phyloP scores from a whole-genome alignment of 176 grass and related monocot species.

The Aechmea fasciata region DNA sequence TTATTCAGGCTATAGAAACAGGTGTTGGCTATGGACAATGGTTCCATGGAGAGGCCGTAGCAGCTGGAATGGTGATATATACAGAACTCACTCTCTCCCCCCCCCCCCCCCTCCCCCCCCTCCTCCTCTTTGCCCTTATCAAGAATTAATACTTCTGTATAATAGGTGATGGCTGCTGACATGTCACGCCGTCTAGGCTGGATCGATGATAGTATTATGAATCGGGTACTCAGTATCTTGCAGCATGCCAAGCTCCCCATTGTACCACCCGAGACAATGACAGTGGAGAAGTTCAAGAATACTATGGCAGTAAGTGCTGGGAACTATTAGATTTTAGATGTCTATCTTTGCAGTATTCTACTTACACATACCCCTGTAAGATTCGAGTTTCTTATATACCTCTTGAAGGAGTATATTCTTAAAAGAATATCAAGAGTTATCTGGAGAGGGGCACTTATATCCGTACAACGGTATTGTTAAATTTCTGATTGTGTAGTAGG shows the following conservation, averaged over 20 bases:
- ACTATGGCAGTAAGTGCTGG: conserved; percentile 71
- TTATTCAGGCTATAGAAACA: conserved; percentile 85
- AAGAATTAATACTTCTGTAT: not conserved
- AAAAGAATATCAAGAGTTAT: too few species aligned
- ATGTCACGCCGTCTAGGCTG: conserved; percentile 90
- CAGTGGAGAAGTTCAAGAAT: conserved; percentile 75
- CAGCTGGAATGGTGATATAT: conserved; percentile 65
- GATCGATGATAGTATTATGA: conserved; percentile 70
- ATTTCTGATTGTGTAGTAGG: too few species aligned
- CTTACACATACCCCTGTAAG: too few species aligned
- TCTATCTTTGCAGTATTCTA: too few species aligned
- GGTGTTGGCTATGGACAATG: conserved; percentile 73
- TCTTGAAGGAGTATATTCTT: too few species aligned
- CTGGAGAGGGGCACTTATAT: too few species aligned
- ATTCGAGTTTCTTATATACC: too few species aligned
- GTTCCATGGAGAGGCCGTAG: conserved; percentile 89
- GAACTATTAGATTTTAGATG: too few species aligned
- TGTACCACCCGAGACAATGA: conserved; percentile 72
- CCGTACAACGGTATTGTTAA: too few species aligned
- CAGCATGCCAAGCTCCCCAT: conserved; percentile 68
- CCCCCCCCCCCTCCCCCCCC: not conserved
- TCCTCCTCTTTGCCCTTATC: not conserved
- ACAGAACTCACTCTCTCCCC: not conserved
- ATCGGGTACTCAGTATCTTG: conserved; percentile 51
- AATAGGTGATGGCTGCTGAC: conserved; percentile 88